Percentiles rank a stretch among this genome's conserved stretches.
Evolutionary conservation across 75 land plant genomes (phyloP).

Genomic region (Picea sitchensis): DNA sequence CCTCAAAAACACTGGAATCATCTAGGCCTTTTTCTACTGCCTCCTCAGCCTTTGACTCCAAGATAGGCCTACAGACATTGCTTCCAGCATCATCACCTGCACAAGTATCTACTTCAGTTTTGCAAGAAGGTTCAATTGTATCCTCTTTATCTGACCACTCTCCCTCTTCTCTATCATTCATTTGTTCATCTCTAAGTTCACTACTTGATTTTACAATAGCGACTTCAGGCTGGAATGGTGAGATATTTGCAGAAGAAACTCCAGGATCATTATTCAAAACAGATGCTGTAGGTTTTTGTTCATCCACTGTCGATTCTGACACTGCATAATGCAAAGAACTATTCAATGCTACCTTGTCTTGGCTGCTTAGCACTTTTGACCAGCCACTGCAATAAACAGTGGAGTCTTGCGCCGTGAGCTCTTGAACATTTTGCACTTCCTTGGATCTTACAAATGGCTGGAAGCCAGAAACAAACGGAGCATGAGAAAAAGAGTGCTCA

Average conservation of each 20-base stretch:
- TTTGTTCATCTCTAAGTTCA: conserved; percentile 4
- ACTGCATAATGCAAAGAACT: not conserved
- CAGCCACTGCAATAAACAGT: not conserved
- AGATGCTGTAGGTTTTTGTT: not conserved
- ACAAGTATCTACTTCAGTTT: not conserved
- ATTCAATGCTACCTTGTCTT: not conserved
- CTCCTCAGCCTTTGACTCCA: not conserved
- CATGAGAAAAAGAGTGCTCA: conserved; percentile 61
- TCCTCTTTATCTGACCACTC: conserved; percentile 71
- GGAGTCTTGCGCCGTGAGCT: not conserved
- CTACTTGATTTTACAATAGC: not conserved
- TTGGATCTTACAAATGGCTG: conserved; percentile 59
- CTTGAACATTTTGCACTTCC: conserved; percentile 7
- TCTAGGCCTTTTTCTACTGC: not conserved
- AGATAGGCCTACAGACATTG: not conserved
- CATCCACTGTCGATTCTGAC: not conserved
- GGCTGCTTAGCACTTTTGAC: not conserved
- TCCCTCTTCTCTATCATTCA: conserved; percentile 69
- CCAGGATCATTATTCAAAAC: not conserved
- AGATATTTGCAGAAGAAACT: not conserved
- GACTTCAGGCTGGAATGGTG: not conserved
- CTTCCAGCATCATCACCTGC: not conserved
- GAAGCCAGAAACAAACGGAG: conserved; percentile 55
- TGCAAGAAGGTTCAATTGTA: not conserved
- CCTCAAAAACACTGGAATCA: not conserved